Evolutionary conservation across 2,329 filamentous ascomycete genomes (phyloP), one percentile per base, ranked within the genome.

Genomic region (Sporothrix euskadiensis): DNA sequence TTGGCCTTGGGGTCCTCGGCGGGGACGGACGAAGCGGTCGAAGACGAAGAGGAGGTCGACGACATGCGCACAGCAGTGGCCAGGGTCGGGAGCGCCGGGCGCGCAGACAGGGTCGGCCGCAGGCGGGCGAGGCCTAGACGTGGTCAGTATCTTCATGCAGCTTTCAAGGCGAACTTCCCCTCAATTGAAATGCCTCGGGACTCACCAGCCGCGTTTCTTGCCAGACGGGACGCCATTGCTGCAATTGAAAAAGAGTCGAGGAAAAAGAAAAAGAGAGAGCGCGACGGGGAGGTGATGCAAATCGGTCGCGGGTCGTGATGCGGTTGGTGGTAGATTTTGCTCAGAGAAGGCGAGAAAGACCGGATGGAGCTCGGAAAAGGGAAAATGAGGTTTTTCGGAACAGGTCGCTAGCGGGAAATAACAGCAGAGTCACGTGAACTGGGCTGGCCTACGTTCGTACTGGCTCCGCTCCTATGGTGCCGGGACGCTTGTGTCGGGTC

Each of bases 171-270:
- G 61, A 44, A 22, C 19, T 39, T 47, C 56, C 56, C 41, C 19
- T 56, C 72, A 66, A 69, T 71, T 26, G 47, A n/a, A 16, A 44
- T 76, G 19, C 26, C 9, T 54, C n/a, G 10, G 30, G 44, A 71
- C 94, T 84, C 90, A 98, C 95, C 93, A 86, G 95, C 87, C 87
- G 94, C 94, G 89, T 91, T 94, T 90, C 93, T 94, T 89, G 92
- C 94, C 88, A 98, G 89, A 89, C 94, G 94, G 86, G 94, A 97
- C 89, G 95, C 95, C 95, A 98, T 98, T 92, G 88, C 92, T 92
- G 88, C 84, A 83, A 86, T 87, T 84, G 85, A 83, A 85, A 49
- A 83, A 70, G 66, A 16, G 26, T 47, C 44, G 57, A 22, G 35
- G 44, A 32, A 69, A 81, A 78, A 80, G 79, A 81, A 83, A 82